These are phyloP conservation scores for Juglanconis oblonga DNA, from an alignment of 2,329 filamentous ascomycete species.

Conservation along the genomic window DNA sequence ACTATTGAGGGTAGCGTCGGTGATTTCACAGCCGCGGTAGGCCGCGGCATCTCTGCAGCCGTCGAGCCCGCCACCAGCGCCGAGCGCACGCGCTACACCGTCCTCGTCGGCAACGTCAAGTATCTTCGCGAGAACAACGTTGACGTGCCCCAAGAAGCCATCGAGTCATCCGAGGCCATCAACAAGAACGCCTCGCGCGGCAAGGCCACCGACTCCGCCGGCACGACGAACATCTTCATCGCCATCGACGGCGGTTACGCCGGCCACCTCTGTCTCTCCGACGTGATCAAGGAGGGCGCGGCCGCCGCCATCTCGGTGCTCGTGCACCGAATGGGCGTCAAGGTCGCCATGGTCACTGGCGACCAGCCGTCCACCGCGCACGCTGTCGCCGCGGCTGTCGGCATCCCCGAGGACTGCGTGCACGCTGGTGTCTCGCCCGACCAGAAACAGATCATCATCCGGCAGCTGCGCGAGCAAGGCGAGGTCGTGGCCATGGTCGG, in stretches of 20 bases:
- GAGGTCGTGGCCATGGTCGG: constrained; percentile 93
- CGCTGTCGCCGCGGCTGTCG: constrained; percentile 78
- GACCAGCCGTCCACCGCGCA: constrained; percentile 83
- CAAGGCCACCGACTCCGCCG: constrained; percentile 47
- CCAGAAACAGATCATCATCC: constrained; percentile 85
- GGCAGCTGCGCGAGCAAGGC: constrained; percentile 69
- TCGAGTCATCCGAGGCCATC: constrained; percentile 60
- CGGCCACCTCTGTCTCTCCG: constrained; percentile 79
- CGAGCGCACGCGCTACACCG: constrained; percentile 69
- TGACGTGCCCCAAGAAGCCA: constrained; percentile 59
- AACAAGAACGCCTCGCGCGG: constrained; percentile 42
- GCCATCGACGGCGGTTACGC: constrained; percentile 80
- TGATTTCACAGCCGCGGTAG: constrained; percentile 79
- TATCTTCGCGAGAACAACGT: constrained; percentile 74
- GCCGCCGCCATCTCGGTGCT: constrained; percentile 71
- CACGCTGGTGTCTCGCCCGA: constrained; percentile 85
- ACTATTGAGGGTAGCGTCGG: constrained; percentile 79
- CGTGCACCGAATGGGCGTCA: constrained; percentile 79
- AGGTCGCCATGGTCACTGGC: constrained; percentile 88
- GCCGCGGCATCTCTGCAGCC: constrained; percentile 77
- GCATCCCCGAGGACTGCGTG: constrained; percentile 73
- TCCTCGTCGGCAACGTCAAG: constrained; percentile 79
- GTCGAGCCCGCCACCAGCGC: constrained; percentile 72
- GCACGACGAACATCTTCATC: constrained; percentile 87
- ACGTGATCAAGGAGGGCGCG: constrained; percentile 88